Percentiles rank a stretch among this genome's conserved stretches.
phyloP scores from a whole-genome alignment of 306 rosid species.

The Vigna nakashimae region DNA sequence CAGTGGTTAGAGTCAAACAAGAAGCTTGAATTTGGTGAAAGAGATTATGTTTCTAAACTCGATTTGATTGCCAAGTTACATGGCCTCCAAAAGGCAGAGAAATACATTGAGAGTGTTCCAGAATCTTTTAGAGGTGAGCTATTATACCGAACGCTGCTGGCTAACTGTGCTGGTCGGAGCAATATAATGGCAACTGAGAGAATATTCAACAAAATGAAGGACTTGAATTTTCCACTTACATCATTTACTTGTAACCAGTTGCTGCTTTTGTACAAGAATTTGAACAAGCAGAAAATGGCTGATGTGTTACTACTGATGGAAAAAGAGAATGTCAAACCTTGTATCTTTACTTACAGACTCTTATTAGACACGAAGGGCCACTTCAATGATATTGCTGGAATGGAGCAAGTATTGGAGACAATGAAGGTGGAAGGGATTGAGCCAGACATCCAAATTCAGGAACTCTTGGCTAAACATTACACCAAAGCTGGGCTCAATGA shows the following conservation, averaged over 20 bases:
- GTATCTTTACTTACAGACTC: slow-evolving; percentile 62
- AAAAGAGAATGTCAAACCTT: slow-evolving; percentile 70
- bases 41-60: slow-evolving; percentile 74
- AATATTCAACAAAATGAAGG: slow-evolving; percentile 78
- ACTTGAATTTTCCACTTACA: slow-evolving; percentile 64
- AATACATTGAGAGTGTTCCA: slow-evolving; percentile 49
- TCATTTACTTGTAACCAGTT: slow-evolving; percentile 76
- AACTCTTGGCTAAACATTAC: slow-evolving; percentile 68
- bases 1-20: slow-evolving; percentile 78
- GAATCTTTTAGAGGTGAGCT: slow-evolving; percentile 72
- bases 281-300: slow-evolving; percentile 73
- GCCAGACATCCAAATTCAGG: slow-evolving; percentile 48
- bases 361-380: slow-evolving; percentile 70
- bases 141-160: slow-evolving; percentile 67
- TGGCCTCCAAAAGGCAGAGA: slow-evolving; percentile 69
- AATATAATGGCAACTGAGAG: slow-evolving; percentile 66
- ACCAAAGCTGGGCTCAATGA: slow-evolving; percentile 61
- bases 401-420: slow-evolving; percentile 73
- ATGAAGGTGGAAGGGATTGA: slow-evolving; percentile 81
- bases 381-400: slow-evolving; percentile 70
- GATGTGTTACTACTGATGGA: slow-evolving; percentile 82
- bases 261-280: slow-evolving; percentile 74
- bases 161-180: slow-evolving; percentile 55
- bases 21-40: slow-evolving; percentile 63
- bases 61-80: slow-evolving; percentile 77